These are phyloP conservation scores for Carex arenaria DNA, from an alignment of 202 grass and related monocot species.

Conservation along the genomic window DNA sequence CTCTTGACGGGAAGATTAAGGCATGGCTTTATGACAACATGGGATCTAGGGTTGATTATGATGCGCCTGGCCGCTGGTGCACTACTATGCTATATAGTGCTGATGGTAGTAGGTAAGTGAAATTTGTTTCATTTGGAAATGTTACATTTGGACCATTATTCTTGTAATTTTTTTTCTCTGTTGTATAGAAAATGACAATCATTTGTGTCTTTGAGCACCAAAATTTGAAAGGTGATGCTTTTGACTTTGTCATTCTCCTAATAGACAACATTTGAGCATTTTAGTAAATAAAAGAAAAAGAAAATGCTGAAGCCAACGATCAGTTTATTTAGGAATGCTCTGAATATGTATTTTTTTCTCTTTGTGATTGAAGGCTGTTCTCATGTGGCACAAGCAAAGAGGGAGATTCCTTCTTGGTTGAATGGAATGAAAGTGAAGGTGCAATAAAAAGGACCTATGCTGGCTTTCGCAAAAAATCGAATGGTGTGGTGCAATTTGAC, in stretches of 20 bases:
- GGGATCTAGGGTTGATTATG: constrained; percentile 88
- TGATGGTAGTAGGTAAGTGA: constrained; percentile 83
- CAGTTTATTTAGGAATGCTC: background rate
- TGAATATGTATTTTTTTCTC: background rate
- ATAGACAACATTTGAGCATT: background rate
- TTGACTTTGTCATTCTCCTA: background rate
- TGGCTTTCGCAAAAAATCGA: constrained; percentile 76
- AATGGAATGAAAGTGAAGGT: constrained; percentile 99
- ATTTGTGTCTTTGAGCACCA: background rate
- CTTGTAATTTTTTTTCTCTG: constrained; percentile 18
- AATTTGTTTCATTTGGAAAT: background rate
- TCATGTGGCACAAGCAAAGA: constrained; percentile 97
- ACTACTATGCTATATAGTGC: constrained; percentile 97
- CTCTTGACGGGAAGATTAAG: constrained; percentile 94
- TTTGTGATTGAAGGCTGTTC: constrained; percentile 70
- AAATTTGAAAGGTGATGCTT: background rate
- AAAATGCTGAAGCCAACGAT: background rate
- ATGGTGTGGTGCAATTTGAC: constrained; percentile 84
- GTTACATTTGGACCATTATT: background rate
- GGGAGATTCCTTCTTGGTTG: constrained; percentile 79
- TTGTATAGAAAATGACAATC: background rate
- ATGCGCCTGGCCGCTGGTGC: constrained; percentile 83
- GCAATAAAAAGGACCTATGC: constrained; percentile 81
- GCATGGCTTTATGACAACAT: constrained; percentile 92
- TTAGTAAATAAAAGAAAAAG: background rate